phyloP scores from a whole-genome alignment of 768 basidiomycete species.

The Pholiota molesta region DNA sequence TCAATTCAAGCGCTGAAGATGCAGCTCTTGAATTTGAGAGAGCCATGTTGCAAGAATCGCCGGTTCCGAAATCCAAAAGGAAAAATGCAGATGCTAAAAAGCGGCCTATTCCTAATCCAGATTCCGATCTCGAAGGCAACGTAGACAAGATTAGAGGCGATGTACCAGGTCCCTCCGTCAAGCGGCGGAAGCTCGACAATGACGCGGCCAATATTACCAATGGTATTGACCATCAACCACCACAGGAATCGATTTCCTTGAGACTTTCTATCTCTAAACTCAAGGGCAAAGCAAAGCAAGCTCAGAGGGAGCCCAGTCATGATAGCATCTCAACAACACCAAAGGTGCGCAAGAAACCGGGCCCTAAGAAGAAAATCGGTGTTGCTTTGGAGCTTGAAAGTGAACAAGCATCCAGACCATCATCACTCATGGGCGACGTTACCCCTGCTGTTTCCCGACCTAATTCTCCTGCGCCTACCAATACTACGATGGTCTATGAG shows the following conservation, averaged over 20 bases:
- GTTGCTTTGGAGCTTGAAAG: constrained; percentile 54
- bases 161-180: constrained; percentile 48
- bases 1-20: constrained; percentile 49
- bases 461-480: constrained; percentile 61
- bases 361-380: constrained; percentile 59
- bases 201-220: constrained; percentile 40
- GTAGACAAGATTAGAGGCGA: constrained; percentile 46
- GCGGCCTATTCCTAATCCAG: constrained; percentile 47
- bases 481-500: constrained; percentile 68
- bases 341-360: constrained; percentile 59
- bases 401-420: constrained; percentile 52
- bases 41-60: constrained; percentile 48
- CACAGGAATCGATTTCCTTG: constrained; percentile 39
- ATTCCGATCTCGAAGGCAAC: constrained; percentile 65
- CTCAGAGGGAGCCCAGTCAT: constrained; percentile 55
- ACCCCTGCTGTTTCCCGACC: constrained; percentile 75
- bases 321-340: constrained; percentile 60
- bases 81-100: constrained; percentile 54
- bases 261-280: constrained; percentile 46
- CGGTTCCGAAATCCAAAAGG: constrained; percentile 35
- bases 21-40: constrained; percentile 61
- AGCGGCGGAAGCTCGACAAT: constrained; percentile 65
- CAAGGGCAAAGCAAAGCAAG: constrained; percentile 55
- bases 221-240: constrained; percentile 48
- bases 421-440: constrained; percentile 66